Percentiles rank a stretch among this genome's conserved stretches.
Evolutionary conservation across 441 rosid species (phyloP).

Genomic region (Adansonia grandidieri): DNA sequence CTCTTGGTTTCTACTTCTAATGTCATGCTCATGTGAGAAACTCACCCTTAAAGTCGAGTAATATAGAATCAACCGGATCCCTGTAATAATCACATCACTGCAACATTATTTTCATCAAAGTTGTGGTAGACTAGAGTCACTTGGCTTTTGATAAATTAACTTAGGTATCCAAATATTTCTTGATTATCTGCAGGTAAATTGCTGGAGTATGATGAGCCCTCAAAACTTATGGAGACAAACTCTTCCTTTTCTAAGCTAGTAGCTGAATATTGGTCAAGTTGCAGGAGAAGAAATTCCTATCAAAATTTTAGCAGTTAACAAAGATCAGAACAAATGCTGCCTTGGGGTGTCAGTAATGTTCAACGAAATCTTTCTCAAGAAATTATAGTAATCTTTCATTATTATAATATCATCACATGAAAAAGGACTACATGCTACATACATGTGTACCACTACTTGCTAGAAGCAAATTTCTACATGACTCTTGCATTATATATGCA

Average conservation of each 20-base stretch:
- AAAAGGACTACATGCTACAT: too few species aligned
- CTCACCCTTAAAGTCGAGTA: too few species aligned
- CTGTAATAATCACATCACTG: background rate
- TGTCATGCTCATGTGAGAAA: background rate
- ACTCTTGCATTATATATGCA: too few species aligned
- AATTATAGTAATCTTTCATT: too few species aligned
- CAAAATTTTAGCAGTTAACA: conserved; percentile 26
- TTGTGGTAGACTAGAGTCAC: background rate
- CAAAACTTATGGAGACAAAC: conserved; percentile 64
- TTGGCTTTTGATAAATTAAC: background rate
- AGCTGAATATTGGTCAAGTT: conserved; percentile 87
- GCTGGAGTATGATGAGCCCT: conserved; percentile 75
- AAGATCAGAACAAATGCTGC: background rate
- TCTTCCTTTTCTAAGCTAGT: conserved; percentile 86
- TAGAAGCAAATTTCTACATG: too few species aligned
- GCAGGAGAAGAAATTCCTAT: conserved; percentile 52
- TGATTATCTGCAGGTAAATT: conserved; percentile 56
- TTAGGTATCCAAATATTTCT: background rate
- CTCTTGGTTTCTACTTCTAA: conserved; percentile 1
- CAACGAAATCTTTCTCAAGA: too few species aligned
- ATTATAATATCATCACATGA: too few species aligned
- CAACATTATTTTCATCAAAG: conserved; percentile 6
- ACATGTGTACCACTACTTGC: too few species aligned
- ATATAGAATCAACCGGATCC: background rate
- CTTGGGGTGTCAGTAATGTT: too few species aligned